Evolutionary conservation across 805 yeast genomes (phyloP).

Genomic region (Myxozyma monticola): DNA sequence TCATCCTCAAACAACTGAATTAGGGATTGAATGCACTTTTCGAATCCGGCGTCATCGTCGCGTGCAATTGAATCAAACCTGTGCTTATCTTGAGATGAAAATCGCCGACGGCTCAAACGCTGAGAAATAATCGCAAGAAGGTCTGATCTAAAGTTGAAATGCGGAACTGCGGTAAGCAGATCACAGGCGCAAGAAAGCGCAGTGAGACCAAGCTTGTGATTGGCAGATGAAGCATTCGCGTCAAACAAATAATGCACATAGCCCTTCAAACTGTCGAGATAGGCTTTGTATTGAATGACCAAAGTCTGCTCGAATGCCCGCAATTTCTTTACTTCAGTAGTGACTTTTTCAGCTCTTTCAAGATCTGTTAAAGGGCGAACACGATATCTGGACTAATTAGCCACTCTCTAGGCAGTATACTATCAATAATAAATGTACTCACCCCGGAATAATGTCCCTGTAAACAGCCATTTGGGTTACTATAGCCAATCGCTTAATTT

Average conservation of each 20-base stretch:
- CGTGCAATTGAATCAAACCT: conserved; percentile 35
- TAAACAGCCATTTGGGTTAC: conserved; percentile 81
- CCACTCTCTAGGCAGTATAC: neutral
- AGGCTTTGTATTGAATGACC: conserved; percentile 65
- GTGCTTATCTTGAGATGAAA: neutral
- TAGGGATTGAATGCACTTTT: conserved; percentile 60
- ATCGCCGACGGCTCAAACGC: conserved; percentile 56
- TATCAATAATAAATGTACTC: neutral
- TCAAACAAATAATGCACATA: conserved; percentile 19
- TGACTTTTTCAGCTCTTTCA: conserved; percentile 78
- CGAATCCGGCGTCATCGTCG: conserved; percentile 49
- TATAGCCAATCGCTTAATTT: conserved; percentile 60
- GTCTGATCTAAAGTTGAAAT: conserved; percentile 81
- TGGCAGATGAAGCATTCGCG: conserved; percentile 24
- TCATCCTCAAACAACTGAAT: conserved; percentile 77
- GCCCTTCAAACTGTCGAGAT: conserved; percentile 56
- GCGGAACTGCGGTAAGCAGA: conserved; percentile 62
- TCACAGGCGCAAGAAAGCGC: conserved; percentile 82
- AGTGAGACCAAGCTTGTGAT: conserved; percentile 36
- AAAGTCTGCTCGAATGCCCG: conserved; percentile 80
- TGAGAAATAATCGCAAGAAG: conserved; percentile 66
- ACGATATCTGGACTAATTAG: conserved; percentile 43
- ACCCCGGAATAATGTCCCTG: conserved; percentile 83
- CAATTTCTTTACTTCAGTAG: conserved; percentile 75
- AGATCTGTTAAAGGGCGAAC: conserved; percentile 79